Percentiles rank a stretch among this genome's conserved stretches.
Conservation (phyloP, 768 basidiomycete species). For the Lactarius deliciosus region DNA sequence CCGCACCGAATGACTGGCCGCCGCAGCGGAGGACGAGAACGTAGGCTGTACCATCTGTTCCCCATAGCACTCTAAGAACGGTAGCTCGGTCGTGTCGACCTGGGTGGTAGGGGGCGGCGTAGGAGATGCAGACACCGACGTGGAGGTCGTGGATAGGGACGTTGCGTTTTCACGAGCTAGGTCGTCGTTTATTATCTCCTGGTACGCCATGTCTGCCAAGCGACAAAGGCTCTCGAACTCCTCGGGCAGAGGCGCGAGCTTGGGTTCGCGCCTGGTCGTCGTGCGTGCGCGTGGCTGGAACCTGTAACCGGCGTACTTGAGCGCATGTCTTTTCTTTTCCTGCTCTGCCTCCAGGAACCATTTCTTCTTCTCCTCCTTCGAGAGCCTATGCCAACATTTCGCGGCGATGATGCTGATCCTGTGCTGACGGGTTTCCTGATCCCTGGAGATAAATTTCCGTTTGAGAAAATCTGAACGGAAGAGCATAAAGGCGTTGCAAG, state of each 20-base stretch:
- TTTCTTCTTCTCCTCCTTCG: slow-evolving; percentile 36
- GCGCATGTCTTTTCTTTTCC: slow-evolving; percentile 34
- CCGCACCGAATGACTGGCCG: background rate
- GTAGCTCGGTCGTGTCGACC: background rate
- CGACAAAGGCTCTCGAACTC: slow-evolving; percentile 33
- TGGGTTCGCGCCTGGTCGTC: slow-evolving; percentile 19
- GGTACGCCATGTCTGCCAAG: slow-evolving; percentile 19
- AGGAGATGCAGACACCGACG: background rate
- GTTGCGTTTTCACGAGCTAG: background rate
- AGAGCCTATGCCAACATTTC: slow-evolving; percentile 51
- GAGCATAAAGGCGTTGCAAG: slow-evolving; percentile 59
- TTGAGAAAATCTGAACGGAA: slow-evolving; percentile 54
- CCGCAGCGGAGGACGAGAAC: background rate
- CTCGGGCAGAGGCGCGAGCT: slow-evolving; percentile 29
- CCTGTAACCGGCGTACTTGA: slow-evolving; percentile 35
- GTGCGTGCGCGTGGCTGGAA: slow-evolving; percentile 35
- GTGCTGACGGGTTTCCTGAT: slow-evolving; percentile 53
- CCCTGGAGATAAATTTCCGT: slow-evolving; percentile 41
- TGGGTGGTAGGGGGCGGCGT: background rate
- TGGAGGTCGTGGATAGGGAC: background rate
- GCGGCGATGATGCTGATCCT: slow-evolving; percentile 54
- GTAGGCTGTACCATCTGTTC: background rate
- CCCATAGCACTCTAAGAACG: background rate
- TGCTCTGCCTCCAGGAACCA: slow-evolving; percentile 39
- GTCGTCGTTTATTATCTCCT: slow-evolving; percentile 1